Base-by-base conservation (phyloP, 2,329 filamentous ascomycete species). In the Alternaria longipes region DNA sequence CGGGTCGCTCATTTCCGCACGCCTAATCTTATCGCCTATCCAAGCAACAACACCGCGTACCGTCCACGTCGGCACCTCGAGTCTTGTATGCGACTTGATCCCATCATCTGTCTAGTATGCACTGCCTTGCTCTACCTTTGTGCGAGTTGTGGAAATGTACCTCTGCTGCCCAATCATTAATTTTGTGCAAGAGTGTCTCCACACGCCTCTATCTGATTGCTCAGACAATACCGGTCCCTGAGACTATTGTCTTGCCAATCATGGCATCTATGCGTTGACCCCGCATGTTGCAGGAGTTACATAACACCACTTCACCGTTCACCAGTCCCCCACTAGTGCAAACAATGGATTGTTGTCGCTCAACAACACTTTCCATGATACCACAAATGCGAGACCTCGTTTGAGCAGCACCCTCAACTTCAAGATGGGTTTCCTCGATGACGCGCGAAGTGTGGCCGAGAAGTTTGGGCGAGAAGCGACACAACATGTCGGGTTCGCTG, bases 1-100 rank as follows among this genome's bases (percentile, higher is more conserved):
- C 54, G 51, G 47, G 34, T 51, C 47, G 46, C 36, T 50, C 45
- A 52, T 51, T 52, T 55, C 63, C 60, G 49, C 24, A 32, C 51
- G 38, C 50, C 49, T 44, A 54, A 61, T 47, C 32, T 38, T 42
- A 49, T 49, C 49, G 34, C 49, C 49, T 40, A 47, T 32, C 32
- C 34, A 9, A 51, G 8, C 49, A 18, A 24, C 49, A 12, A 24
- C 30, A 49, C 14, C n/a, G 16, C 28, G 38, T 22, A 47, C 9
- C 9, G 46, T 24, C 22, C 11, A 49, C 46, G 4, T 22, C 18
- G 45, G 3, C 32, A 16, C 12, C 12, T 34, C 12, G 14, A 16
- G 0, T 30, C 8, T 30, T 30, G 9, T 30, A 11, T 30, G 9
- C 28, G 8, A 30, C 0, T 30, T 26, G 24, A 26, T 22, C 20